Base-by-base conservation (phyloP, 2,329 filamentous ascomycete species). In the Aspergillus ochraceus region DNA sequence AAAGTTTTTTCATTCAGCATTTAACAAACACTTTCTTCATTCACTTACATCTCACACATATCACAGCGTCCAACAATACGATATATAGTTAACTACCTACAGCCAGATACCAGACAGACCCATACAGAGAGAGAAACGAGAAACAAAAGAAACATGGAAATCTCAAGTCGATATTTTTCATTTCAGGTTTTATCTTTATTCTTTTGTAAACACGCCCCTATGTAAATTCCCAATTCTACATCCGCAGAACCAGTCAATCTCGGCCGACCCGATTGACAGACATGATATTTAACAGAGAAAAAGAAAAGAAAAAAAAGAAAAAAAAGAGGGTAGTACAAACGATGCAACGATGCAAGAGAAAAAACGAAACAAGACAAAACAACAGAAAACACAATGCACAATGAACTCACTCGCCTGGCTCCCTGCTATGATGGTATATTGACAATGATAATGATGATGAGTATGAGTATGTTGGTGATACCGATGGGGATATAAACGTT, bases 351-450 rank as follows among this genome's bases (percentile, higher is more conserved):
- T 32, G 30, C 30, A 20, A 26, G 30, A 55, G 51, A 58, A 26
- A n/a, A 49, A 64, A 60, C 47, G 5, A 29, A 29, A 29, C 26
- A 9, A 2, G 2, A 54, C n/a, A 30, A 49, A 58, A 45, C 30
- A 57, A 47, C 8, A 26, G 8, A 63, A n/a, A 58, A 63, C 52
- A 19, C 45, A 47, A 47, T 42, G 45, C 19, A 65, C 57, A 59
- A 51, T 60, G 57, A 59, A 65, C 65, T 63, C 60, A 64, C 66
- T 69, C 66, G 66, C 67, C 67, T 64, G 58, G 67, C 67, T 64
- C 67, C 67, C 64, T 69, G 67, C 67, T 69, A 69, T 68, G 67
- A 65, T 68, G 66, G 66, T 68, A 68, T 68, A 67, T 65, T 61
- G 63, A 64, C 62, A 62, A 65, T 65, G 61, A 64, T 64, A 63